phyloP scores from a whole-genome alignment of 148 eudicot genomes.

The Fagopyrum esculentum region DNA sequence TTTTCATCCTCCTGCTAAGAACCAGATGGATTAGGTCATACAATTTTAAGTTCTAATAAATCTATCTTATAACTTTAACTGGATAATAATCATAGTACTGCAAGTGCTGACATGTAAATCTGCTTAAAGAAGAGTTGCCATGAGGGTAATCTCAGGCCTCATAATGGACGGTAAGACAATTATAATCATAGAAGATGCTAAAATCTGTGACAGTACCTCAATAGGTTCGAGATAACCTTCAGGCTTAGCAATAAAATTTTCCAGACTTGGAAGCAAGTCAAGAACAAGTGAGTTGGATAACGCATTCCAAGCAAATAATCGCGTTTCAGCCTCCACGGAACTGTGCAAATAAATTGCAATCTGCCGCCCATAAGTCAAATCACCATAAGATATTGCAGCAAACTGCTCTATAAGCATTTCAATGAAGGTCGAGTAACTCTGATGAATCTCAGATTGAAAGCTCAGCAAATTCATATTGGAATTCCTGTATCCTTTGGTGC shows the following conservation, averaged over 20 bases:
- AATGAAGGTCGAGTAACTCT: constrained; percentile 64
- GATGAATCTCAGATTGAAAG: constrained; percentile 70
- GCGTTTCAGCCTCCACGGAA: constrained; percentile 49
- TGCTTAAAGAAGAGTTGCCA: background rate
- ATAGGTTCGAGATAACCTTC: constrained; percentile 80
- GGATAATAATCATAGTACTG: background rate
- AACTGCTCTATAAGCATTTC: constrained; percentile 84
- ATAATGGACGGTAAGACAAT: background rate
- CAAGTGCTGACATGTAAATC: background rate
- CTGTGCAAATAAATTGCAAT: constrained; percentile 69
- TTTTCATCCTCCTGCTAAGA: constrained; percentile 56
- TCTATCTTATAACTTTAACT: background rate
- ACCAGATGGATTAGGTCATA: background rate
- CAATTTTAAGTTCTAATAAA: background rate
- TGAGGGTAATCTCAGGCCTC: background rate
- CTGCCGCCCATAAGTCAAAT: constrained; percentile 64
- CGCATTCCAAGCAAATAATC: constrained; percentile 75
- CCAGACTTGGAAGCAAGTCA: constrained; percentile 78
- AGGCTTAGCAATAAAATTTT: constrained; percentile 40
- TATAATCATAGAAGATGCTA: background rate
- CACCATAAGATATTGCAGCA: constrained; percentile 86
- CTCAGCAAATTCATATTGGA: constrained; percentile 27
- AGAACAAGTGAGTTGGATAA: constrained; percentile 70
- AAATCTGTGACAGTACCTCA: constrained; percentile 45
- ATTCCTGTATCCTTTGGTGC: constrained; percentile 19